Base-by-base conservation (phyloP, 2,329 filamentous ascomycete genomes). In the Cytospora piceicola region DNA sequence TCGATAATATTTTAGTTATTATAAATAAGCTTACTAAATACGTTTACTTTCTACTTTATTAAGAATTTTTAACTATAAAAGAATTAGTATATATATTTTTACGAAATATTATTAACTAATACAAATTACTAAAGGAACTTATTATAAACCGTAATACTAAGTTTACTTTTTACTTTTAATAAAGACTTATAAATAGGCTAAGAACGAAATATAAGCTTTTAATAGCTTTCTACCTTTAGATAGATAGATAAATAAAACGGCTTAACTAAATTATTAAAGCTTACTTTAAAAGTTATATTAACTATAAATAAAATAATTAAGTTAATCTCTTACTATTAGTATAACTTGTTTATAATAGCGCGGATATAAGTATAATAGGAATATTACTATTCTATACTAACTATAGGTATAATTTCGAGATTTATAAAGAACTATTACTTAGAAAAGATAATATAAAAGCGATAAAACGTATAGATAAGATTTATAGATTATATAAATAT, bases 221-320 rank as follows among this genome's bases (percentile, higher is more conserved):
- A 6, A 57, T 14, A 14, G 11, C 22, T 24, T 49, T 22, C 7
- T 49, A 49, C 8, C n/a, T 22, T 11, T 49, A 49, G 17, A 49
- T 34, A 36, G n/a, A n/a, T 14, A 29, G 15, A 14, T 53, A 27
- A 29, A 53, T 6, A 29, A 9, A 53, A 29, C 4, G 4, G 20
- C 12, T 27, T 53, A 53, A 53, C 12, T 53, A 27, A 15, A 53
- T 27, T 15, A 15, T 54, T 30, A 54, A 54, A 54, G 5, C 15
- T 20, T 54, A 54, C 14, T 9, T 54, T 58, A 58, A n/a, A 32
- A 49, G 29, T 20, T 58, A 58, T 49, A 6, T 32, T 58, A 49
- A 22, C 29, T 58, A 58, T 58, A 27, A 51, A 27, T 30, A 32
- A 42, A 24, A 59, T 24, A 59, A 30, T 59, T 51, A 59, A 30